These are phyloP conservation scores for Phytopythium chamaehyphon DNA, from an alignment of 352 stramenopile genomes.

Conservation along the genomic window DNA sequence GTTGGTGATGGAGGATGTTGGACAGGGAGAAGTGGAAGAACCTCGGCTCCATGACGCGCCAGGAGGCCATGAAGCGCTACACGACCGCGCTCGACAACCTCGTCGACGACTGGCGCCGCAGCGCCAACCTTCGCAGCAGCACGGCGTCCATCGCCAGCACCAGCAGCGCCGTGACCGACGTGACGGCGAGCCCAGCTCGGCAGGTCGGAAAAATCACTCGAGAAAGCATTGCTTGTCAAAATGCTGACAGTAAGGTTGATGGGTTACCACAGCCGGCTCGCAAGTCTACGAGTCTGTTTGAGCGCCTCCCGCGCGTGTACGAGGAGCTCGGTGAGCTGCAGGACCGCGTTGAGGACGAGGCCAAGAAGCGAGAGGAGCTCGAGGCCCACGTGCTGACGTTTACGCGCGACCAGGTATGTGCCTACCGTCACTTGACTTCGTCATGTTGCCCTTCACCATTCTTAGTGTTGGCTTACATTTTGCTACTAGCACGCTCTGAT, in stretches of 20 bases:
- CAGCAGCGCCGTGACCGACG: slow-evolving; percentile 6
- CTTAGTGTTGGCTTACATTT: background rate
- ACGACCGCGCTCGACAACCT: slow-evolving; percentile 71
- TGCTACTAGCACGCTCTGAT: slow-evolving; percentile 37
- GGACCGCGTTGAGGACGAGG: slow-evolving; percentile 65
- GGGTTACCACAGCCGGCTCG: slow-evolving; percentile 5
- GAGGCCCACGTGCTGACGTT: slow-evolving; percentile 61
- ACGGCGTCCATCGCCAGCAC: slow-evolving; percentile 7
- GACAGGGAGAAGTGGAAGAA: slow-evolving; percentile 70
- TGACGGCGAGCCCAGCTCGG: slow-evolving; percentile 1
- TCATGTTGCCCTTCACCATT: background rate
- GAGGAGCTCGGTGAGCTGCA: slow-evolving; percentile 65
- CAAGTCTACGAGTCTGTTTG: slow-evolving; percentile 58
- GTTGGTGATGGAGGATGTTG: slow-evolving; percentile 2
- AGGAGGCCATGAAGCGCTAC: slow-evolving; percentile 80
- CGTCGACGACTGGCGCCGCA: slow-evolving; percentile 78
- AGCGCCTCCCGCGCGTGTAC: slow-evolving; percentile 59
- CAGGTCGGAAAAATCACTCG: background rate
- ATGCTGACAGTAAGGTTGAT: background rate
- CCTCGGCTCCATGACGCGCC: slow-evolving; percentile 58
- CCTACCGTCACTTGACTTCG: background rate
- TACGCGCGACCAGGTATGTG: slow-evolving; percentile 45
- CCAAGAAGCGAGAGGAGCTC: slow-evolving; percentile 62
- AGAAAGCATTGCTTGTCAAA: background rate
- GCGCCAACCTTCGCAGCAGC: slow-evolving; percentile 31